phyloP scores from a whole-genome alignment of 768 basidiomycete genomes.

The Lyophyllum atratum region DNA sequence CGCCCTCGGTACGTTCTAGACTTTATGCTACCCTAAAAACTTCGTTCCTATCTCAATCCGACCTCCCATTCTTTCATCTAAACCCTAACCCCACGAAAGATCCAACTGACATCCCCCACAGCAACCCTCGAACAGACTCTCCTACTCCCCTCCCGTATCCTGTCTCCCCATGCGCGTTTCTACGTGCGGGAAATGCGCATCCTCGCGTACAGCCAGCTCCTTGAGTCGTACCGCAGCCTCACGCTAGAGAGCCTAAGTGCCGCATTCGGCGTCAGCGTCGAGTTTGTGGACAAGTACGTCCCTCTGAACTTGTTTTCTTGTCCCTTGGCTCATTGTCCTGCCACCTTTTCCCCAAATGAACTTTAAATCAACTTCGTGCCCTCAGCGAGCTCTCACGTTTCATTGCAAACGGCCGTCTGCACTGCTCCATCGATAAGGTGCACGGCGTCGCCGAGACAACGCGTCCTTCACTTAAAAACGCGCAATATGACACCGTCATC shows the following conservation, averaged over 20 bases:
- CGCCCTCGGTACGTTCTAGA: slow-evolving; percentile 63
- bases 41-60: background rate
- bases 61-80: background rate
- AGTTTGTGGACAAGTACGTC: slow-evolving; percentile 84
- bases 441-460: slow-evolving; percentile 92
- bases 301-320: background rate
- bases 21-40: background rate
- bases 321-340: background rate
- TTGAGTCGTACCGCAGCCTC: slow-evolving; percentile 89
- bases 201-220: slow-evolving; percentile 85
- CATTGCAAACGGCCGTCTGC: slow-evolving; percentile 84
- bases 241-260: slow-evolving; percentile 83
- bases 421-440: slow-evolving; percentile 94
- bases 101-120: slow-evolving; percentile 26
- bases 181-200: slow-evolving; percentile 97
- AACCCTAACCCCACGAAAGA: background rate
- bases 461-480: slow-evolving; percentile 64
- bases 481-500: slow-evolving; percentile 91
- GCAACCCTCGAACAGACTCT: slow-evolving; percentile 88
- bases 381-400: slow-evolving; percentile 86
- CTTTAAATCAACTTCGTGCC: background rate
- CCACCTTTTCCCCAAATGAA: background rate
- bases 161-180: slow-evolving; percentile 84
- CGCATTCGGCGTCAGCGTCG: slow-evolving; percentile 88
- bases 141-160: slow-evolving; percentile 84